Percentiles rank a stretch among this genome's conserved stretches.
phyloP scores from a whole-genome alignment of 2,329 filamentous ascomycete species.

The Geosmithia flava region DNA sequence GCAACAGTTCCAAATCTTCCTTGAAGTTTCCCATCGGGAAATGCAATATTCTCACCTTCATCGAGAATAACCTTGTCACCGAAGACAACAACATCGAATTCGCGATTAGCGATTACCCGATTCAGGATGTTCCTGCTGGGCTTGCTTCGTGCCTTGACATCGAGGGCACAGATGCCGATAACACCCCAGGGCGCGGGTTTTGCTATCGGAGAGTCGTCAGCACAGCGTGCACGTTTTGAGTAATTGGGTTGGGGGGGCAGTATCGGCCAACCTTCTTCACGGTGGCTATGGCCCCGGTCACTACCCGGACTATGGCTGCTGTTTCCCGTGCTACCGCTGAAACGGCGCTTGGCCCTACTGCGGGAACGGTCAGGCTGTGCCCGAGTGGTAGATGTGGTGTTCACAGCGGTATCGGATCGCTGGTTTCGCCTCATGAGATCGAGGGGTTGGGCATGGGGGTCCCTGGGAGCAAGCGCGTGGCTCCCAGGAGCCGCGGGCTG shows the following conservation, averaged over 20 bases:
- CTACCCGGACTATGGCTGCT: conserved; percentile 73
- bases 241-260: neutral
- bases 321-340: conserved; percentile 70
- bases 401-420: conserved; percentile 19
- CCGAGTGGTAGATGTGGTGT: conserved; percentile 21
- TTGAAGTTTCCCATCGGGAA: neutral
- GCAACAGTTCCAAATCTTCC: conserved; percentile 2
- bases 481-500: conserved; percentile 26
- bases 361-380: conserved; percentile 45
- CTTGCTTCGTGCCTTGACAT: conserved; percentile 93
- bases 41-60: conserved; percentile 48
- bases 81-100: conserved; percentile 96
- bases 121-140: conserved; percentile 94
- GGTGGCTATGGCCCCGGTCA: conserved; percentile 43
- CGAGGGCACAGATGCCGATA: conserved; percentile 90
- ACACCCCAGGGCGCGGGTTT: conserved; percentile 50
- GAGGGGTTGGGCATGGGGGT: conserved; percentile 23
- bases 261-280: conserved; percentile 34
- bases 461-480: conserved; percentile 33
- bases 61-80: conserved; percentile 98
- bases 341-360: conserved; percentile 59
- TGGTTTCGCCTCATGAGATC: conserved; percentile 34
- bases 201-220: conserved; percentile 19
- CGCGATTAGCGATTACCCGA: conserved; percentile 74
- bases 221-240: neutral